A percentile compares a stretch with the other conserved stretches of the same genome.
Evolutionary conservation across 2,329 filamentous ascomycete genomes (phyloP).

Genomic region (Mycogone perniciosa): DNA sequence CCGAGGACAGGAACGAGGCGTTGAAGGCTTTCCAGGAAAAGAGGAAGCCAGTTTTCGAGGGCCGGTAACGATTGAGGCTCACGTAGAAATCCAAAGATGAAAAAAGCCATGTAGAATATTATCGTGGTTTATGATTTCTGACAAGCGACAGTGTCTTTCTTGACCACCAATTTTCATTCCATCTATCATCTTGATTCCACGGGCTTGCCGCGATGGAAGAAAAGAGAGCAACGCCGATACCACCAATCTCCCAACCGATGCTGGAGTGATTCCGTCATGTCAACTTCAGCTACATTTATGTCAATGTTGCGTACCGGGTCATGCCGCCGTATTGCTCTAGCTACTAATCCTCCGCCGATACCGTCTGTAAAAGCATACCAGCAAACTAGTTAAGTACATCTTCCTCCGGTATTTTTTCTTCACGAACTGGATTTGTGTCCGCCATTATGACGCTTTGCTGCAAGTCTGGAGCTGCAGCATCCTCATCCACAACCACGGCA

Average conservation of each 20-base stretch:
- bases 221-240: too few species aligned
- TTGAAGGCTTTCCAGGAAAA: conserved; percentile 71
- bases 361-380: neutral
- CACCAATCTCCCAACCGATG: too few species aligned
- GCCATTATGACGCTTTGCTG: neutral
- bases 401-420: neutral
- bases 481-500: neutral
- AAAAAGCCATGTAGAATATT: neutral
- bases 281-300: too few species aligned
- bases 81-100: neutral
- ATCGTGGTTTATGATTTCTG: neutral
- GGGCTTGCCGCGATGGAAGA: too few species aligned
- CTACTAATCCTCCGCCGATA: neutral
- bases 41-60: conserved; percentile 53
- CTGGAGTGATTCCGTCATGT: too few species aligned
- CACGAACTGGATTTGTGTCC: neutral
- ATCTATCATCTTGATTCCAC: neutral
- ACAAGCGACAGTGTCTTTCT: neutral
- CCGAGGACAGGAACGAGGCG: conserved; percentile 83
- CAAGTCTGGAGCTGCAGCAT: neutral
- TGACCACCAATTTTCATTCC: neutral
- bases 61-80: conserved; percentile 32
- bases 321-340: too few species aligned
- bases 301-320: too few species aligned
- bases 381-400: neutral